A percentile compares a stretch with the other conserved stretches of the same genome.
These are phyloP conservation scores for Fusarium sp. DNA, from an alignment of 2,329 filamentous ascomycete species.

Conservation along the genomic window DNA sequence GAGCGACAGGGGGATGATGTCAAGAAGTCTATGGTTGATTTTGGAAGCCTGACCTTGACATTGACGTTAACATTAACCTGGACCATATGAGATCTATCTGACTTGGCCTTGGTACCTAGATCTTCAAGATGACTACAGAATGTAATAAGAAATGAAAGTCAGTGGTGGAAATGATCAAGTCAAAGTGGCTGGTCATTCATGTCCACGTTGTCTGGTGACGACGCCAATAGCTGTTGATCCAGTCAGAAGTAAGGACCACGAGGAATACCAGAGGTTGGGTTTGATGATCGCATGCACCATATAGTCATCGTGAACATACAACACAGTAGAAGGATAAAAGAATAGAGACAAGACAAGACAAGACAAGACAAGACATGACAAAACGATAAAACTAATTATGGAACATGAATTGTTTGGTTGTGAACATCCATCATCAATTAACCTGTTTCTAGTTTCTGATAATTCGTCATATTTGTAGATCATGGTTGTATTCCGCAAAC, in stretches of 20 bases:
- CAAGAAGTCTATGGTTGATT: conserved; percentile 23
- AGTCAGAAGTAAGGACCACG: conserved; percentile 25
- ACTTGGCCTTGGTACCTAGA: neutral
- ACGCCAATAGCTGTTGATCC: conserved; percentile 27
- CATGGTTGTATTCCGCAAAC: conserved; percentile 9
- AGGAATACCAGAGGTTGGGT: conserved; percentile 30
- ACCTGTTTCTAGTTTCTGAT: neutral
- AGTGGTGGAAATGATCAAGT: conserved; percentile 3
- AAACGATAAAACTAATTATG: conserved; percentile 1
- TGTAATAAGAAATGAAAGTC: neutral
- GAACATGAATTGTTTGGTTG: conserved; percentile 20
- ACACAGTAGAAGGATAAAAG: conserved; percentile 9
- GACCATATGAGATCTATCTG: neutral
- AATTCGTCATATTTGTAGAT: conserved; percentile 26
- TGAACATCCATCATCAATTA: neutral
- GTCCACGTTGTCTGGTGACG: conserved; percentile 40
- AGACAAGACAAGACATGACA: no score
- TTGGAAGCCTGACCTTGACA: conserved; percentile 11
- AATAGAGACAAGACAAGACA: neutral
- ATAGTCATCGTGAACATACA: conserved; percentile 1
- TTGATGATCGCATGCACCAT: conserved; percentile 34
- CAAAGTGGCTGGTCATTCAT: conserved; percentile 31
- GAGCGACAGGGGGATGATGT: conserved; percentile 30
- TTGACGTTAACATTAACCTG: neutral
- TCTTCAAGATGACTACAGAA: neutral